A percentile compares a stretch with the other conserved stretches of the same genome.
Evolutionary conservation across 495 filamentous ascomycete genomes (phyloP).

Genomic region (Pseudoneurospora amorphoporcata): DNA sequence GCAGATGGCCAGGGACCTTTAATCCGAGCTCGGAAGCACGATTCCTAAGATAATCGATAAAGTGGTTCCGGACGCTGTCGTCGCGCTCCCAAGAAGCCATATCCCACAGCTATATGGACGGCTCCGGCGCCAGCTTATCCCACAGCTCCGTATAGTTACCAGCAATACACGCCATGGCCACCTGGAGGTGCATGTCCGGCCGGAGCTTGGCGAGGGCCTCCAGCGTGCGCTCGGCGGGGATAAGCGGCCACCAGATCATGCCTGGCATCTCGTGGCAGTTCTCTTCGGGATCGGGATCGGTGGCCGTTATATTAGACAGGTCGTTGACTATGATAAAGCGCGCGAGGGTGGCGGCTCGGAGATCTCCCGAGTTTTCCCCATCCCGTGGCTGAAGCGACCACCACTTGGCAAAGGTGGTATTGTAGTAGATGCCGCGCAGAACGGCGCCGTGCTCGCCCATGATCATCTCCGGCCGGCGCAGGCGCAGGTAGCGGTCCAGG

Average conservation of each 20-base stretch:
- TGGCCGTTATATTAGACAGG: background rate
- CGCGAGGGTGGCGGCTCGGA: background rate
- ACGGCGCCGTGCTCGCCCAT: background rate
- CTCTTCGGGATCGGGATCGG: background rate
- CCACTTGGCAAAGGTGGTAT: slow-evolving; percentile 6
- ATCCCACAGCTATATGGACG: background rate
- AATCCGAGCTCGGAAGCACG: background rate
- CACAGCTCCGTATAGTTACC: background rate
- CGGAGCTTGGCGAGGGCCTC: background rate
- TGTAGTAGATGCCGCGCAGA: slow-evolving; percentile 8
- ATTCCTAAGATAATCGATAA: background rate
- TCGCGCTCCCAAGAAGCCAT: background rate
- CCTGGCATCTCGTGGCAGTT: background rate
- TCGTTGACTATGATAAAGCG: background rate
- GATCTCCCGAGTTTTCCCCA: background rate
- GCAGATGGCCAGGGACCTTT: background rate
- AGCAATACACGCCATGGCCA: background rate
- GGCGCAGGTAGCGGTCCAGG: slow-evolving; percentile 8
- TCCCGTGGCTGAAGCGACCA: background rate
- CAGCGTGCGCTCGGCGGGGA: background rate
- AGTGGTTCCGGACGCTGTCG: background rate
- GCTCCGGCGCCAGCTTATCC: background rate
- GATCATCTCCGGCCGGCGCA: slow-evolving; percentile 1
- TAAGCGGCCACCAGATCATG: background rate
- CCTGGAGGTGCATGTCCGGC: background rate